Evolutionary conservation across 495 filamentous ascomycete species (phyloP), one percentile per base, ranked within the genome.

Genomic region (Acidiella bohemica): DNA sequence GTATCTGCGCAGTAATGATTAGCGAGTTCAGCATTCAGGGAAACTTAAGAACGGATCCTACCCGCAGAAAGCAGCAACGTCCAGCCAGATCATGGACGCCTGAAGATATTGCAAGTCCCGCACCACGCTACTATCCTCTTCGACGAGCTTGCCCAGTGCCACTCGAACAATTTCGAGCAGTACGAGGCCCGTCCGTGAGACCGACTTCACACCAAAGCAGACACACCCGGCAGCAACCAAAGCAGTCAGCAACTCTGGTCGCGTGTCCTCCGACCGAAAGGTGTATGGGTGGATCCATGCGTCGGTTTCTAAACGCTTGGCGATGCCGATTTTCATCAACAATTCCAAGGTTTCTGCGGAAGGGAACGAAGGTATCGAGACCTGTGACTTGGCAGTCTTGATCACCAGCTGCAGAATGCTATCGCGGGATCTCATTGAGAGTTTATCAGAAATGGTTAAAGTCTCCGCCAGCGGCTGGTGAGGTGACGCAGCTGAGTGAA

Each of bases 31-130:
- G n/a, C n/a, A n/a, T n/a, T n/a, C n/a, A n/a, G n/a, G n/a, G n/a
- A n/a, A n/a, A n/a, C n/a, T n/a, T n/a, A n/a, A n/a, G n/a, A n/a
- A n/a, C n/a, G n/a, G n/a, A n/a, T n/a, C n/a, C n/a, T n/a, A n/a
- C 0, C 74, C 76, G 35, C 72, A 76, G 74, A 75, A 80, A 8
- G 78, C 57, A 0, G 69, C 70, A 24, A 77, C 57, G 29, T 76
- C 69, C 4, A 76, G 60, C 0, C 58, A 49, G 17, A 79, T 39
- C 12, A 71, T 58, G 36, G 67, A 62, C 4, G 67, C 63, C 48
- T 78, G 75, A 1, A 74, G 60, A 3, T 66, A 53, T 2, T 66
- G 60, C 3, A 77, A 46, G 31, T 75, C 58, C 20, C 67, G 59
- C 6, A 72, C 71, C 4, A 52, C 57, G 8, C 53, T 63, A 45